Evolutionary conservation across 768 basidiomycete species (phyloP).

Genomic region (Rhodotorula toruloides): DNA sequence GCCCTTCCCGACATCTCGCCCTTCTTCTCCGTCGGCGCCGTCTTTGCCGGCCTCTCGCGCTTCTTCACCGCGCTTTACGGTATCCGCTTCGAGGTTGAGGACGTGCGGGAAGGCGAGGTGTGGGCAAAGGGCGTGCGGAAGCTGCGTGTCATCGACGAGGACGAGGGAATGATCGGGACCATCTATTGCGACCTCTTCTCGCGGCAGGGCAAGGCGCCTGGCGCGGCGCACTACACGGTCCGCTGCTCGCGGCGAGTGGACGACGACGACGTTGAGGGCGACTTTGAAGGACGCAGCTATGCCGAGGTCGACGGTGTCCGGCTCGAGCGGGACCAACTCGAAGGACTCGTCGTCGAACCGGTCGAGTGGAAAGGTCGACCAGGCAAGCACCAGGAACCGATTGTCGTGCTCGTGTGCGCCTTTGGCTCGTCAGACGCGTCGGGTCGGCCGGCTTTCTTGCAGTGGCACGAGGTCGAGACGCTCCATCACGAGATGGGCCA

Average conservation of each 20-base stretch:
- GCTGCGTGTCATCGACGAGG: slow-evolving; percentile 86
- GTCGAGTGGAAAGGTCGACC: slow-evolving; percentile 58
- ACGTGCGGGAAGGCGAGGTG: slow-evolving; percentile 65
- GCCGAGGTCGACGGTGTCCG: slow-evolving; percentile 39
- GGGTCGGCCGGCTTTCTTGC: slow-evolving; percentile 64
- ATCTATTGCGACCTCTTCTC: slow-evolving; percentile 91
- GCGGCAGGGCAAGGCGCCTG: slow-evolving; percentile 74
- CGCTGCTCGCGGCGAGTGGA: slow-evolving; percentile 88
- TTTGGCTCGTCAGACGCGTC: slow-evolving; percentile 51
- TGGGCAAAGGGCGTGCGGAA: slow-evolving; percentile 88
- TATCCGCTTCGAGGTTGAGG: slow-evolving; percentile 63
- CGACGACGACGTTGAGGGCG: slow-evolving; percentile 73
- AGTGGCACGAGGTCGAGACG: slow-evolving; percentile 90
- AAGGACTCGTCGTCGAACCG: slow-evolving; percentile 46
- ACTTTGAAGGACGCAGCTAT: slow-evolving; percentile 50
- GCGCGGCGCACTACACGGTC: slow-evolving; percentile 96
- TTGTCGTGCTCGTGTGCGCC: slow-evolving; percentile 86
- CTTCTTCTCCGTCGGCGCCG: slow-evolving; percentile 71
- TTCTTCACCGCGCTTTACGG: slow-evolving; percentile 85
- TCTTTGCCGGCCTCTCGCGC: slow-evolving; percentile 83
- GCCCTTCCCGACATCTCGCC: slow-evolving; percentile 53
- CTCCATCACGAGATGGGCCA: slow-evolving; percentile 99
- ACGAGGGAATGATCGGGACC: slow-evolving; percentile 79
- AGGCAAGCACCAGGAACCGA: slow-evolving; percentile 76
- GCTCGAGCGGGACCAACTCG: slow-evolving; percentile 48